Conservation (phyloP, 306 rosid genomes). For the Inga leiocalycina region DNA sequence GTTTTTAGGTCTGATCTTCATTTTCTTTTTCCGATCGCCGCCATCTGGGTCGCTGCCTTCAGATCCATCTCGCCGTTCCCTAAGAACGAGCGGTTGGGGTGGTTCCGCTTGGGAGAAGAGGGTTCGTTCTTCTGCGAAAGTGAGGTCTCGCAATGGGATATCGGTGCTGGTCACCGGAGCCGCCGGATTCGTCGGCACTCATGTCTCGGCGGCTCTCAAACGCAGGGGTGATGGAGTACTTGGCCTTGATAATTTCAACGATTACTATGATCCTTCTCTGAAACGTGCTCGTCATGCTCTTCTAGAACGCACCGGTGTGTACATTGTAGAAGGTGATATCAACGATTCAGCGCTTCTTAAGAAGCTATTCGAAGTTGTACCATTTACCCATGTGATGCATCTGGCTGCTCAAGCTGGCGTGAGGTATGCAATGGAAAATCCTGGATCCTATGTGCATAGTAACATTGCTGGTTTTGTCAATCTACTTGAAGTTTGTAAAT, state of each 20-base stretch:
- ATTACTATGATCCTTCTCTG: conserved; percentile 82
- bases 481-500: conserved; percentile 86
- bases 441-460: conserved; percentile 93
- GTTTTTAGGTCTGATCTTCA: conserved; percentile 74
- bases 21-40: conserved; percentile 81
- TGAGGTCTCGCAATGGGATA: conserved; percentile 66
- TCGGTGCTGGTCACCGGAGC: conserved; percentile 92
- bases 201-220: conserved; percentile 84
- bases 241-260: conserved; percentile 82
- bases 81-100: conserved; percentile 76
- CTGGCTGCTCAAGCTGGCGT: conserved; percentile 99
- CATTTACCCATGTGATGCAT: conserved; percentile 97
- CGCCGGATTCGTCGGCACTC: conserved; percentile 92
- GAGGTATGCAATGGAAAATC: conserved; percentile 99
- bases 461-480: conserved; percentile 93
- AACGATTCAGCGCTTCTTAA: conserved; percentile 68
- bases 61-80: conserved; percentile 83
- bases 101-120: conserved; percentile 92
- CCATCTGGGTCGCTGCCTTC: conserved; percentile 47
- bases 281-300: conserved; percentile 85
- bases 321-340: conserved; percentile 90
- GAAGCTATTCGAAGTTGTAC: conserved; percentile 91
- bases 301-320: conserved; percentile 82
- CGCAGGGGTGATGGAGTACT: conserved; percentile 92
- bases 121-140: conserved; percentile 68